Base-by-base conservation (phyloP, 2,329 filamentous ascomycete genomes). In the Aspergillus sclerotialis region DNA sequence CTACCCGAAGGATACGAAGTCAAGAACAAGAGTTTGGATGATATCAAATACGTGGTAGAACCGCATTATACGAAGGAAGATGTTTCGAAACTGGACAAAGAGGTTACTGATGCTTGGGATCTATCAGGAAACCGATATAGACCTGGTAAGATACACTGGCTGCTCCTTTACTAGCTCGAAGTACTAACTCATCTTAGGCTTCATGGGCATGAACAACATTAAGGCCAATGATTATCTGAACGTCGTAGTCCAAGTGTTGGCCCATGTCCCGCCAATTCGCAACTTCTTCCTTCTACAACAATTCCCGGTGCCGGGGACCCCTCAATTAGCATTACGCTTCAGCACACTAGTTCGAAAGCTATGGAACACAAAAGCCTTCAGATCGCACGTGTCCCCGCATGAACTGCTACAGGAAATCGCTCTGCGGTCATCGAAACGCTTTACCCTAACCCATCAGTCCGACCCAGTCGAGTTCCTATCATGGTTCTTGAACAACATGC, bases 181-280 rank as follows among this genome's bases (percentile, higher is more conserved):
- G 10, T n/a, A 36, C 38, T 44, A 6, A 39, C 33, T 37, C 35
- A 33, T 16, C 10, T n/a, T 35, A 67, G 67, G 92, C 5, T 98
- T 89, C 58, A 87, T 98, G 41, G 92, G 92, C 46, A 93, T 98
- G 85, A 98, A 98, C 73, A 98, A 98, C 65, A 95, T 98, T 72
- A 98, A 98, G 64, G 87, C 92, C 38, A 98, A 98, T 65, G 92
- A 98, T 68, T 98, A 98, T 66, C 75, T 96, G 55, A 98, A 98
- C 57, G 90, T 94, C 16, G 77, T 95, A 3, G 82, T 94, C 31
- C 92, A 98, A 61, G 82, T 89, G 5, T 73, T 98, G 24, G 82
- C 90, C 3, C 92, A 98, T 61, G 87, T 96, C 16, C 70, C 80
- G 13, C 90, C 92, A 4, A 69, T 98, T 47, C 80, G 92, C 21